These are phyloP conservation scores for Pseudozyma sp. DNA, from an alignment of 1,284 basidiomycete species.

Conservation along the genomic window DNA sequence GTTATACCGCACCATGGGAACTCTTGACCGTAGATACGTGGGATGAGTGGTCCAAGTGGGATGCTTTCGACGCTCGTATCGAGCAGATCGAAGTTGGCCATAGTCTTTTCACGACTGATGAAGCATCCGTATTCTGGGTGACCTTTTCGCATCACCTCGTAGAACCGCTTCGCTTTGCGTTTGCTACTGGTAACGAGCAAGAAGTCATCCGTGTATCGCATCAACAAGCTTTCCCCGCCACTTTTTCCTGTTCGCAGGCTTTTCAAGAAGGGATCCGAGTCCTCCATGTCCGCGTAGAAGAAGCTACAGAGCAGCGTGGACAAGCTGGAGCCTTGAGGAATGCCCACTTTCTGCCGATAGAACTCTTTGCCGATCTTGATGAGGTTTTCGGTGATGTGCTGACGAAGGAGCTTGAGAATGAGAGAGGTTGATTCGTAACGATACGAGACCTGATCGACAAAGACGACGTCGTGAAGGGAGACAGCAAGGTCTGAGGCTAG, in stretches of 20 bases:
- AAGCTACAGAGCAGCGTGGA: slow-evolving; percentile 82
- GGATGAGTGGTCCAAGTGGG: slow-evolving; percentile 33
- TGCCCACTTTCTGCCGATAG: slow-evolving; percentile 88
- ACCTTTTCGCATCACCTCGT: slow-evolving; percentile 84
- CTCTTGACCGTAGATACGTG: slow-evolving; percentile 51
- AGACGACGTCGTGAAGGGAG: slow-evolving; percentile 80
- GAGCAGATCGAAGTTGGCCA: slow-evolving; percentile 84
- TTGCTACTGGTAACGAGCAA: slow-evolving; percentile 83
- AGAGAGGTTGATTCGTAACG: slow-evolving; percentile 73
- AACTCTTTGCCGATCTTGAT: slow-evolving; percentile 77
- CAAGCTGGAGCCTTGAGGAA: slow-evolving; percentile 93
- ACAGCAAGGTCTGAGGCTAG: slow-evolving; percentile 72
- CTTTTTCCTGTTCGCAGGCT: slow-evolving; percentile 72
- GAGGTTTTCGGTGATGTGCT: slow-evolving; percentile 90
- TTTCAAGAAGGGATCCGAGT: slow-evolving; percentile 71
- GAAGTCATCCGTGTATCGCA: slow-evolving; percentile 94
- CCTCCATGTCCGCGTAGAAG: slow-evolving; percentile 92
- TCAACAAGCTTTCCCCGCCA: slow-evolving; percentile 36
- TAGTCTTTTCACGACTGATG: slow-evolving; percentile 86
- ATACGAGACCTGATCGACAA: slow-evolving; percentile 85
- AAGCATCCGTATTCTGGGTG: slow-evolving; percentile 85
- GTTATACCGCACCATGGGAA: slow-evolving; percentile 67
- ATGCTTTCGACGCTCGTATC: slow-evolving; percentile 71
- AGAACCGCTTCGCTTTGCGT: slow-evolving; percentile 77
- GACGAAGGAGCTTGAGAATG: slow-evolving; percentile 80